These are phyloP conservation scores for Darksidea phi DNA, from an alignment of 495 filamentous ascomycete genomes.

Conservation along the genomic window DNA sequence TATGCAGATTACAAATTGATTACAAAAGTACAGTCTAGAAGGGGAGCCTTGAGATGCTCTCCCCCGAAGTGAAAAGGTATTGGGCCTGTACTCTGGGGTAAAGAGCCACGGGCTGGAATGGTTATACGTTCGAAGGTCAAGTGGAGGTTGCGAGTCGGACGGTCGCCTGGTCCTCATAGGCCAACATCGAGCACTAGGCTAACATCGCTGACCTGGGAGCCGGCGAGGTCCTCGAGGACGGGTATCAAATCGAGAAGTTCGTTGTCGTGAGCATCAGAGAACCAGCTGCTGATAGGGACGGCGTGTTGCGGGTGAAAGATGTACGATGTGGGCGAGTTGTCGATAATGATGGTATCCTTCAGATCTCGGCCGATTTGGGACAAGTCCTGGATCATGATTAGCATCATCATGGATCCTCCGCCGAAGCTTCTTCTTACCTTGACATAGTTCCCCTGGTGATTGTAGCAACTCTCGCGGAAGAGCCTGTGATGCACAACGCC, in stretches of 20 bases:
- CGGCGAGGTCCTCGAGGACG: conserved; percentile 94
- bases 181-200: conserved; percentile 96
- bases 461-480: conserved; percentile 98
- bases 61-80: conserved; percentile 12
- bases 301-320: conserved; percentile 99
- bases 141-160: neutral
- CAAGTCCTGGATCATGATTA: conserved; percentile 58
- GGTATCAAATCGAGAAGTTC: conserved; percentile 97
- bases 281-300: conserved; percentile 99
- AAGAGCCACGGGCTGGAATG: neutral
- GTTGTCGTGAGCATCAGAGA: conserved; percentile 99
- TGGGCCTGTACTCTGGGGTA: neutral
- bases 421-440: conserved; percentile 57
- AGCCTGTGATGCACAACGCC: conserved; percentile 93
- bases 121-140: neutral
- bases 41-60: neutral
- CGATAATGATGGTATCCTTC: conserved; percentile 97
- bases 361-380: conserved; percentile 96
- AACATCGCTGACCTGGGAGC: conserved; percentile 84
- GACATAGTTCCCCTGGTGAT: conserved; percentile 99
- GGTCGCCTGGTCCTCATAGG: conserved; percentile 52
- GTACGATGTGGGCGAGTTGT: conserved; percentile 98
- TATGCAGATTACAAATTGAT: conserved; percentile 35
- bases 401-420: conserved; percentile 5
- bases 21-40: conserved; percentile 36